Evolutionary conservation across 164 flowering plant species (phyloP), one percentile per base, ranked within the genome.

Genomic region (Euptelea pleiosperma): DNA sequence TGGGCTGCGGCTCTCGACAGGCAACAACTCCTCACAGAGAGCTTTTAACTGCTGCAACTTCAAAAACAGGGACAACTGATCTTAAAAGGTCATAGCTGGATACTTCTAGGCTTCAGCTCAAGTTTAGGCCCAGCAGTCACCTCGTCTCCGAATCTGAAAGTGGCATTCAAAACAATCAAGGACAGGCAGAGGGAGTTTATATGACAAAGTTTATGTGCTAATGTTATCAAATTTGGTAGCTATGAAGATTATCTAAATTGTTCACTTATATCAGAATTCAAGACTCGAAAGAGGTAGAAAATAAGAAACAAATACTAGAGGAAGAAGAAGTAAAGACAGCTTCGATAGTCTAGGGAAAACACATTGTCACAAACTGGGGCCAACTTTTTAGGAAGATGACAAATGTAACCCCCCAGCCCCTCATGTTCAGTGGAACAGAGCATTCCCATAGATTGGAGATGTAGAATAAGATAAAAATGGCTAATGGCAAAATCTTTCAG

Each of bases 131-230:
- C 42, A 19, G 25, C 22, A 40, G 39, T 76, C 77, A 79, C 68
- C 80, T 74, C 15, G 46, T 65, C 58, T 28, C 60, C 0, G 54
- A 44, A 70, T 73, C 80, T 79, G 83, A 53, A 60, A 67, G 43
- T 51, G 63, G 15, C 2, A 58, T 28, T 37, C 21, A 52, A 12
- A 55, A 16, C 42, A n/a, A 25, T 41, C 49, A 66, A 58, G 31
- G 25, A 48, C 8, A 5, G 52, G 12, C 39, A 10, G 55, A 43
- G 15, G 12, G 16, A 10, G 45, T n/a, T 16, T 6, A 21, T 22
- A 18, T 12, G 11, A 15, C 14, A 14, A 11, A 35, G 19, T 22
- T 36, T 18, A 2, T 4, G 16, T 36, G n/a, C 44, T 6, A n/a
- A 36, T 25, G 46, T 16, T 9, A 60, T 35, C 8, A 58, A 59